Conservation (phyloP, 2,329 filamentous ascomycete species). For the Ploettnerulaceae sp. region DNA sequence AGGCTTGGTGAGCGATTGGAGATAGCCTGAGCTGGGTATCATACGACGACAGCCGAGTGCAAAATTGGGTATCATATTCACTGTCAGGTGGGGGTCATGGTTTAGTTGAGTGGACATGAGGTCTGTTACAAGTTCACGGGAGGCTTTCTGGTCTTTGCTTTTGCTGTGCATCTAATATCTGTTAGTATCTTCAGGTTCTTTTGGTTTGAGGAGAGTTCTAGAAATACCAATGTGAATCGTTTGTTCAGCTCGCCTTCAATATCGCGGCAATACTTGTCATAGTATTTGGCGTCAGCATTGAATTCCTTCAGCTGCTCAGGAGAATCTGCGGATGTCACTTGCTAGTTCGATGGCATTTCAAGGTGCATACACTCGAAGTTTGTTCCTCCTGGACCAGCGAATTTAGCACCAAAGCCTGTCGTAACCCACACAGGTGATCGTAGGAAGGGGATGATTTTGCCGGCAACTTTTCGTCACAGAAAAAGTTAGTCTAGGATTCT, state of each 20-base stretch:
- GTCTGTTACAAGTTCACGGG: conserved; percentile 13
- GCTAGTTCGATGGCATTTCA: neutral
- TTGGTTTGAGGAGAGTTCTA: too few species aligned
- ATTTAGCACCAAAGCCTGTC: conserved; percentile 26
- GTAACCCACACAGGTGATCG: conserved; percentile 52
- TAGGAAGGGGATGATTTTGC: conserved; percentile 50
- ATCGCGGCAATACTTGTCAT: conserved; percentile 17
- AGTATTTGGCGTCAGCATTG: conserved; percentile 23
- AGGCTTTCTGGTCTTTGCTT: conserved; percentile 19
- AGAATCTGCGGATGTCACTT: conserved; percentile 11
- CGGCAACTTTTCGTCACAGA: conserved; percentile 38
- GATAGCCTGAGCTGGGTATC: conserved; percentile 41
- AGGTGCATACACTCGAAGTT: conserved; percentile 17
- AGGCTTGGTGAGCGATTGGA: conserved; percentile 38
- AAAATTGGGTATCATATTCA: conserved; percentile 28
- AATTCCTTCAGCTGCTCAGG: conserved; percentile 21
- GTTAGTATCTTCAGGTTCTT: neutral
- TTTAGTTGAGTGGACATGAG: conserved; percentile 19
- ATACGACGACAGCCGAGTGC: conserved; percentile 39
- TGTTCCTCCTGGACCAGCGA: conserved; percentile 19
- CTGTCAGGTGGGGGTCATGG: conserved; percentile 12
- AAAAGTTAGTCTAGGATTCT: too few species aligned
- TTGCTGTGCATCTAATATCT: conserved; percentile 15
- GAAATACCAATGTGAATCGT: conserved; percentile 26
- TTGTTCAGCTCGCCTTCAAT: conserved; percentile 29